A percentile compares a stretch with the other conserved stretches of the same genome.
Evolutionary conservation across 2,329 filamentous ascomycete genomes (phyloP).

Genomic region (Lanzia echinophila): DNA sequence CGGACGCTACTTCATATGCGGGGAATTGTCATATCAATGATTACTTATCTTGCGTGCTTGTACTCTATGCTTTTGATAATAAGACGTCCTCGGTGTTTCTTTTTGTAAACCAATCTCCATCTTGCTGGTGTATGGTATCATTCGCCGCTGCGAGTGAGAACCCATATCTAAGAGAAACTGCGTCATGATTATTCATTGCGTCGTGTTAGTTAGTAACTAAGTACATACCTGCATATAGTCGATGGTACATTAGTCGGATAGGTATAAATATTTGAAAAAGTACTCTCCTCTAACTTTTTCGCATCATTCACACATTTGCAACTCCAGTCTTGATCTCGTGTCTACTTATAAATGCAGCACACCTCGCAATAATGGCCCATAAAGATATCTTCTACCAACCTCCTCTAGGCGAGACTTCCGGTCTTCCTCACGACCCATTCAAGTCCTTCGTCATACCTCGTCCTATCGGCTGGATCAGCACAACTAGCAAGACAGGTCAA

Average conservation of each 20-base stretch:
- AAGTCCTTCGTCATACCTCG: constrained; percentile 10
- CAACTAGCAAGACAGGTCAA: constrained; percentile 9
- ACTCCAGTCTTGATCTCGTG: neutral
- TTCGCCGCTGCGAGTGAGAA: too few species aligned
- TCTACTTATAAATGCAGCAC: neutral
- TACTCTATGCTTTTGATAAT: too few species aligned
- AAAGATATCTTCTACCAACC: constrained; percentile 11
- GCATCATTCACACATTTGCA: neutral
- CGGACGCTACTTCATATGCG: neutral
- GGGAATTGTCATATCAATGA: neutral
- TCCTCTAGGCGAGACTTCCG: constrained; percentile 9
- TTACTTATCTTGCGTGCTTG: neutral
- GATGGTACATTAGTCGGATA: too few species aligned
- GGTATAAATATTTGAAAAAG: too few species aligned
- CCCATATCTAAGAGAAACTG: too few species aligned
- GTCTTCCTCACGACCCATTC: constrained; percentile 12
- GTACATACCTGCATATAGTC: too few species aligned
- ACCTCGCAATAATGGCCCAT: neutral
- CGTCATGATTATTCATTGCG: too few species aligned
- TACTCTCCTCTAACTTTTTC: too few species aligned
- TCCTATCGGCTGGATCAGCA: constrained; percentile 5
- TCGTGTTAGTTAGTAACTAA: too few species aligned
- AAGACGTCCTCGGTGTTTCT: too few species aligned
- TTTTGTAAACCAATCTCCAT: too few species aligned
- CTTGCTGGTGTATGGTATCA: too few species aligned